These are phyloP conservation scores for Colletotrichum eremochloae DNA, from an alignment of 2,329 filamentous ascomycete genomes.

Conservation along the genomic window DNA sequence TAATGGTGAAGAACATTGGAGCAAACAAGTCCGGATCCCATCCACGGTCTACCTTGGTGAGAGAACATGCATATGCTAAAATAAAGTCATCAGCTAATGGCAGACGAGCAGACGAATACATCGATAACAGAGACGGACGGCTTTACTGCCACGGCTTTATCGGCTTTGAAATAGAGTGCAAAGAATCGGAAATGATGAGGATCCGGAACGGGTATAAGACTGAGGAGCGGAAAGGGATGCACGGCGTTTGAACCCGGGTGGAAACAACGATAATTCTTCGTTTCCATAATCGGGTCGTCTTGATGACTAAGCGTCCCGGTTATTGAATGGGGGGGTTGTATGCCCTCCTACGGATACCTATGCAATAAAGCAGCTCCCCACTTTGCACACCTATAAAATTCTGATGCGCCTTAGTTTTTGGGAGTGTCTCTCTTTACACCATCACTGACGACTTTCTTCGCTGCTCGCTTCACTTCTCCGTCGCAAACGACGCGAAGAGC, in stretches of 20 bases:
- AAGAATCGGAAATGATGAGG: background rate
- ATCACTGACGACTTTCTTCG: background rate
- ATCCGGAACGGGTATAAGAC: background rate
- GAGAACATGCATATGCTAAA: background rate
- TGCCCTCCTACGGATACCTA: background rate
- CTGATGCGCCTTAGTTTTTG: background rate
- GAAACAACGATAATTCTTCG: too few species aligned
- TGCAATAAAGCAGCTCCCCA: background rate
- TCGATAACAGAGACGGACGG: background rate
- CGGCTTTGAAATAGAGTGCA: background rate
- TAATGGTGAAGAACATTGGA: too few species aligned
- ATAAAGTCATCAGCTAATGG: background rate
- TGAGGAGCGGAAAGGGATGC: background rate
- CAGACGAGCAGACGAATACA: background rate
- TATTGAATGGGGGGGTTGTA: too few species aligned
- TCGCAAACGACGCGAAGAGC: constrained; percentile 5
- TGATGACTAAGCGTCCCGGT: background rate
- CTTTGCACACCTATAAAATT: constrained; percentile 25
- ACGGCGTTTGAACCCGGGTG: background rate
- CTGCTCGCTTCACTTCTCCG: background rate
- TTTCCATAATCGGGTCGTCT: background rate
- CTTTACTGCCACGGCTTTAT: background rate
- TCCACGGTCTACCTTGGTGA: background rate
- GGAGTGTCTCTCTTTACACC: background rate
- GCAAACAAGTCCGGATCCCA: too few species aligned